Conservation (phyloP, 805 yeast species). For the Cyberlindnera mississippiensis region DNA sequence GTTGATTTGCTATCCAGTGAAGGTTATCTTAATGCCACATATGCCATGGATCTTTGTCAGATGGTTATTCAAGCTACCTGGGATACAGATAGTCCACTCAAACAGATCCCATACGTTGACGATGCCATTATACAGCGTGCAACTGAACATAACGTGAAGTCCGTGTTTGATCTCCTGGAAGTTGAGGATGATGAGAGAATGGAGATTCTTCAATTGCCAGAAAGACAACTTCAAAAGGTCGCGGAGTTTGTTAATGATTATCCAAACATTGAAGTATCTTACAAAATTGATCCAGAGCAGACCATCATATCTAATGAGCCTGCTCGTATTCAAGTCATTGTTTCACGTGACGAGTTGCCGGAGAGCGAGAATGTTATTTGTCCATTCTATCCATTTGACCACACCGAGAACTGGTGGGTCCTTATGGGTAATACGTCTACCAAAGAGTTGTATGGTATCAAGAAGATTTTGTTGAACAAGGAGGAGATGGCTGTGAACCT, state of each 20-base stretch:
- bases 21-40: conserved; percentile 72
- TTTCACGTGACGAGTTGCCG: conserved; percentile 75
- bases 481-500: conserved; percentile 51
- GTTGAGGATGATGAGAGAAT: conserved; percentile 72
- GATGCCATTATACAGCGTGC: conserved; percentile 52
- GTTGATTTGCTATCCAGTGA: conserved; percentile 78
- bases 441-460: conserved; percentile 67
- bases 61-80: conserved; percentile 85
- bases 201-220: conserved; percentile 52
- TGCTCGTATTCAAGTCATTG: conserved; percentile 41
- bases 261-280: conserved; percentile 76
- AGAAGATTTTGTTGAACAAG: conserved; percentile 52
- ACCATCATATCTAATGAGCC: conserved; percentile 46
- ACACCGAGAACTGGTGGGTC: conserved; percentile 82
- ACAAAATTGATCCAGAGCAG: conserved; percentile 41
- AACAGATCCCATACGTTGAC: conserved; percentile 73
- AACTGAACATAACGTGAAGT: conserved; percentile 48
- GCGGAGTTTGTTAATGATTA: conserved; percentile 88
- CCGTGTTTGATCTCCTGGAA: conserved; percentile 75
- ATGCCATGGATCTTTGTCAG: conserved; percentile 84
- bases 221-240: conserved; percentile 52
- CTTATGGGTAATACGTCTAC: conserved; percentile 66
- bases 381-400: conserved; percentile 54
- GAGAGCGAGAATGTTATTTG: conserved; percentile 59
- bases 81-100: conserved; percentile 73